These are phyloP conservation scores for Cercospora sp. DNA, from an alignment of 2,329 filamentous ascomycete species.

Conservation along the genomic window DNA sequence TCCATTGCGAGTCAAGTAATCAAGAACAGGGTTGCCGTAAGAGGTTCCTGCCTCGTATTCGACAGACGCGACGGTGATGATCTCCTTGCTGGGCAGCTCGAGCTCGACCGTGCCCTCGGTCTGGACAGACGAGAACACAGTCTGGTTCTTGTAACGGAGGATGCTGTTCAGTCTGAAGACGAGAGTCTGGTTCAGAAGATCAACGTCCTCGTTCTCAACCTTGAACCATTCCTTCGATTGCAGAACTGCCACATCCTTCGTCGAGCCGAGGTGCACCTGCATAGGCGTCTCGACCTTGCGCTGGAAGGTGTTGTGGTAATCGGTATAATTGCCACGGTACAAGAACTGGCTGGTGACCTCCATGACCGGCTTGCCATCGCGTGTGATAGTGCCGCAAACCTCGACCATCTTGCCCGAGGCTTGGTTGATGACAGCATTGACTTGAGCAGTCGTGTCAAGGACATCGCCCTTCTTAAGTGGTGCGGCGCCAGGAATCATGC, in stretches of 20 bases:
- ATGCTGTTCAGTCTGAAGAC: constrained; percentile 94
- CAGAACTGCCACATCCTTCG: constrained; percentile 89
- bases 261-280: constrained; percentile 82
- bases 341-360: constrained; percentile 98
- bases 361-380: constrained; percentile 85
- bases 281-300: constrained; percentile 94
- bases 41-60: constrained; percentile 91
- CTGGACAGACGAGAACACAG: constrained; percentile 85
- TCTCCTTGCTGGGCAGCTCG: constrained; percentile 93
- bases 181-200: constrained; percentile 87
- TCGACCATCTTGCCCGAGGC: constrained; percentile 99
- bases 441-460: constrained; percentile 86
- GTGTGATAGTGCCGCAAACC: constrained; percentile 93
- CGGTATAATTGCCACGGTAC: constrained; percentile 88
- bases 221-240: constrained; percentile 98
- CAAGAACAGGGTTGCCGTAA: constrained; percentile 93
- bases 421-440: constrained; percentile 98
- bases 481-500: constrained; percentile 94
- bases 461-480: constrained; percentile 94
- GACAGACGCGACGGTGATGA: constrained; percentile 95
- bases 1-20: constrained; percentile 91
- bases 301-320: constrained; percentile 98
- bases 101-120: constrained; percentile 90
- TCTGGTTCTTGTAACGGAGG: constrained; percentile 91
- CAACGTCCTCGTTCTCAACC: constrained; percentile 77